Base-by-base conservation (phyloP, 768 basidiomycete species). In the Kwoniella sp. region DNA sequence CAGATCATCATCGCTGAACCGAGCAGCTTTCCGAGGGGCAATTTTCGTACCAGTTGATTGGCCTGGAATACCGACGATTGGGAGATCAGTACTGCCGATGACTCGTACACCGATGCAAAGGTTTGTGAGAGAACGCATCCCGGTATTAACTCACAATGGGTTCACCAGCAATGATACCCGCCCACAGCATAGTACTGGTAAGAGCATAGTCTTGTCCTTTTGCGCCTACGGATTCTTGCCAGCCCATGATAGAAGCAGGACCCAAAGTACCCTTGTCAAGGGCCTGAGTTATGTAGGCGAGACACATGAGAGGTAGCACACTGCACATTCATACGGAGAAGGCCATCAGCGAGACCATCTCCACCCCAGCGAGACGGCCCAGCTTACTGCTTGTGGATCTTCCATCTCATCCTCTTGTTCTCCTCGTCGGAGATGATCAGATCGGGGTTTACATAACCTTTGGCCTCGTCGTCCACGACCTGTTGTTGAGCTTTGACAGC, bases 381-480 rank as follows among this genome's bases (percentile, higher is more conserved):
- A 2, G 50, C 64, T 58, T 24, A 71, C 70, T 62, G 40, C 25
- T 47, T 51, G 49, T 68, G 55, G 30, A 72, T 72, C 33, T 37
- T 57, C n/a, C 62, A 13, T 48, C 62, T 60, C 52, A 72, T 60
- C 26, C 59, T 60, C 50, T 54, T 67, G 68, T 84, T 84, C 30
- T 76, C 74, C 36, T 60, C 69, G 5, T 64, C 62, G 9, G 63
- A 52, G 49, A 76, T 69, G 48, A 51, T 36, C 13, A 68, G 29
- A 24, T 65, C 59, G 29, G 67, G 70, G 33, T 72, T 55, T 21
- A 72, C 62, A 52, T 68, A 72, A 21, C 59, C 68, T 26, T 49
- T 46, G 15, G 70, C 70, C 13, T 63, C 67, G 24, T 65, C 53
- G 29, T 67, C 70, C 0, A 48, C 62, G 29, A 67, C 66, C 24